Evolutionary conservation across 1,284 basidiomycete species (phyloP), one percentile per base, ranked within the genome.

Genomic region (Moesziomyces globuligerus): DNA sequence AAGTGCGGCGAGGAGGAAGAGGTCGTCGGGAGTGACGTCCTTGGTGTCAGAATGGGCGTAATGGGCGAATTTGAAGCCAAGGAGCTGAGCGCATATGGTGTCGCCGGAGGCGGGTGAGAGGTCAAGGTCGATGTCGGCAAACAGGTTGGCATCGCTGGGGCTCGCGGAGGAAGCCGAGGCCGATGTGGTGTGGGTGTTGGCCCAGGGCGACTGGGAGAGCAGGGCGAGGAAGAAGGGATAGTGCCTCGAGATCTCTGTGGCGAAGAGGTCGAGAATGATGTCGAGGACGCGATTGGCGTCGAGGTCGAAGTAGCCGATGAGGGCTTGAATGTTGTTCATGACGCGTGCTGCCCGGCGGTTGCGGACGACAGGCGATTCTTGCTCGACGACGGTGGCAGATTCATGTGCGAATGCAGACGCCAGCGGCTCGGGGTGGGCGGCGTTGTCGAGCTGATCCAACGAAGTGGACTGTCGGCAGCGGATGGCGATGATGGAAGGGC

Each of bases 211-310:
- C 67, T 88, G 89, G 1, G 89, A 88, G 15, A 99, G 84, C 28
- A 98, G 86, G 2, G 91, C 88, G 29, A 97, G 84, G 85, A 97
- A 98, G 85, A 98, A 98, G n/a, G 87, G 87, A 83, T 91, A 91
- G 79, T 98, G 93, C 0, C 89, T 88, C 4, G 89, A 84, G 36
- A 97, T 83, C 79, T 96, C 90, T 54, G 89, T 87, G 10, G 90
- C 90, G 69, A 97, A 90, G 15, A 96, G 88, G 80, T 98, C 95
- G 37, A 98, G 87, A 56, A 98, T 91, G 68, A 98, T 86, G 81
- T 98, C 96, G 61, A 98, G 86, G 0, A 92, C 93, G 61, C 95
- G 88, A 76, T 94, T 93, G 9, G 96, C 94, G 79, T 97, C 93
- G 44, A 99, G 87, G 83, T 96, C 93, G 80, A 98, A 98, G 83